Percentiles rank a stretch among this genome's conserved stretches.
Evolutionary conservation across 495 filamentous ascomycete species (phyloP).

Genomic region (Chaetomium tenue): DNA sequence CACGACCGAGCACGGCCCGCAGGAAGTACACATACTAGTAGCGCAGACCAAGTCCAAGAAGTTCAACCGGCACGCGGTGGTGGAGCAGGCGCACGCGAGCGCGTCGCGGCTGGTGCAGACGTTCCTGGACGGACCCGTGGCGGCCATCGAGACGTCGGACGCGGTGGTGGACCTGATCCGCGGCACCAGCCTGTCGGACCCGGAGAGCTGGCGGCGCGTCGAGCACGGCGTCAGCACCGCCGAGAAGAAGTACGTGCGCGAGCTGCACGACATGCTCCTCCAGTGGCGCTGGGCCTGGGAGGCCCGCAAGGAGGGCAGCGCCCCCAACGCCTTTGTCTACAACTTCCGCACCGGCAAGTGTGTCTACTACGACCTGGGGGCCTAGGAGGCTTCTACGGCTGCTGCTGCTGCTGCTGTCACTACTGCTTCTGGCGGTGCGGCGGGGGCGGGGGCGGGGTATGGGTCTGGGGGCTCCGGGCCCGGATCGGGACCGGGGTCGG

Average conservation of each 20-base stretch:
- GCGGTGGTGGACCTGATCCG: constrained; percentile 77
- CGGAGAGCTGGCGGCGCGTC: constrained; percentile 80
- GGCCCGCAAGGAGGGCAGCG: constrained; percentile 40
- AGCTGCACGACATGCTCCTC: constrained; percentile 75
- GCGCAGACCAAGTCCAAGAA: constrained; percentile 85
- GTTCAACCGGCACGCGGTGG: constrained; percentile 77
- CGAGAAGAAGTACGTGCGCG: constrained; percentile 82
- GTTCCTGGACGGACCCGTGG: constrained; percentile 72
- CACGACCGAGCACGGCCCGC: constrained; percentile 45
- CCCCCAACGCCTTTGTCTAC: constrained; percentile 70
- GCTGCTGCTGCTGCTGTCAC: not conserved
- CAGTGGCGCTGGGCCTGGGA: constrained; percentile 59
- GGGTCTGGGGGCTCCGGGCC: too few species aligned
- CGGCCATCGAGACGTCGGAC: constrained; percentile 85
- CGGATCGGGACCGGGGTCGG: not conserved
- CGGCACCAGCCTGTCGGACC: constrained; percentile 70
- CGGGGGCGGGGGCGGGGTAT: not conserved
- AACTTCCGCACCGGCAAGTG: constrained; percentile 75
- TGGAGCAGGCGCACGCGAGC: constrained; percentile 71
- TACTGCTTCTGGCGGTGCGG: not conserved
- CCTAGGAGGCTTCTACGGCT: constrained; percentile 30
- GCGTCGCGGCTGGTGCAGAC: constrained; percentile 62
- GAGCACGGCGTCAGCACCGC: constrained; percentile 73
- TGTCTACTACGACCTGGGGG: constrained; percentile 70
- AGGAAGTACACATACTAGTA: constrained; percentile 79